phyloP scores from a whole-genome alignment of 805 yeast genomes.

The Danielozyma ontarioensis region DNA sequence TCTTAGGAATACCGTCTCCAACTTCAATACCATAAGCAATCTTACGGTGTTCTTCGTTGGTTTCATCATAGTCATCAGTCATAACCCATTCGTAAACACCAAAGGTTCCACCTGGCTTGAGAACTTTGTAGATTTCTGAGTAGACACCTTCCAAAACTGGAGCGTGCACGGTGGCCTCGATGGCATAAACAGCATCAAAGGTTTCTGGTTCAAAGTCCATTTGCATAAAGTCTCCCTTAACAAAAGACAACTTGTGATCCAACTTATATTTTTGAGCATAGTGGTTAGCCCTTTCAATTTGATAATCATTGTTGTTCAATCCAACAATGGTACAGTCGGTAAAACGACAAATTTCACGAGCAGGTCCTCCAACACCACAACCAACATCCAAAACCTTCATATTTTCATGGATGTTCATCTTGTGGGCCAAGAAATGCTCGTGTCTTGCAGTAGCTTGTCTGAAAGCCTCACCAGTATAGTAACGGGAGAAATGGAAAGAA shows the following conservation, averaged over 20 bases:
- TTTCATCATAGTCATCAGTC: constrained; percentile 90
- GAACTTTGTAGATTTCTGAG: constrained; percentile 86
- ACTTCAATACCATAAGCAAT: constrained; percentile 96
- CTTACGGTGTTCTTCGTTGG: constrained; percentile 82
- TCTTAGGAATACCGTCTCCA: constrained; percentile 98
- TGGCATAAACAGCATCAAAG: constrained; percentile 96
- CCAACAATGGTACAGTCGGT: constrained; percentile 86
- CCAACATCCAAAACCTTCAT: constrained; percentile 96
- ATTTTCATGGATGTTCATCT: constrained; percentile 72
- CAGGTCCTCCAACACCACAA: constrained; percentile 99
- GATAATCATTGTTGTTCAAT: constrained; percentile 94
- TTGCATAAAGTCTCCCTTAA: constrained; percentile 98
- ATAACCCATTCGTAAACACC: constrained; percentile 99
- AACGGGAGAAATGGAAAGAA: constrained; percentile 94
- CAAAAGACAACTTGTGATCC: constrained; percentile 72
- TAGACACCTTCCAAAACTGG: constrained; percentile 95
- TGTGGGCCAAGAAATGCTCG: constrained; percentile 88
- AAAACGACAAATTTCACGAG: constrained; percentile 90
- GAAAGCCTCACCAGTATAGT: constrained; percentile 90
- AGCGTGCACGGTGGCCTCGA: constrained; percentile 98
- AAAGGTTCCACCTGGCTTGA: constrained; percentile 96
- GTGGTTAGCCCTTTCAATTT: constrained; percentile 83
- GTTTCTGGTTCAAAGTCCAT: constrained; percentile 90
- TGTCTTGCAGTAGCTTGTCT: constrained; percentile 94
- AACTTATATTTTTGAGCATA: constrained; percentile 66